phyloP scores from a whole-genome alignment of 2,329 filamentous ascomycete genomes.

The Phyllosticta citrichinensis region DNA sequence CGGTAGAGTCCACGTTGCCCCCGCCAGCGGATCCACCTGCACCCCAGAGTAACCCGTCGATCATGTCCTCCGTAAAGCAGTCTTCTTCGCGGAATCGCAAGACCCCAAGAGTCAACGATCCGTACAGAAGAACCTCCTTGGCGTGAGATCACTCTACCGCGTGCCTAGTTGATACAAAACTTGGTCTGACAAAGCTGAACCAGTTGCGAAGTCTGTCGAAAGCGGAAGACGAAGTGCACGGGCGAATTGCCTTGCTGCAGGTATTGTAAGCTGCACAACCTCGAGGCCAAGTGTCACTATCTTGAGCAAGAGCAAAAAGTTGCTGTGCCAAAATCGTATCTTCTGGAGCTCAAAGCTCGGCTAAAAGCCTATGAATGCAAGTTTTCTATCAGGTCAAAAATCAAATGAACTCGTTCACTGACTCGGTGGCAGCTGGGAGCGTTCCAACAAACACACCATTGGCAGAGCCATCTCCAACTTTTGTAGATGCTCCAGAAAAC shows the following conservation, averaged over 20 bases:
- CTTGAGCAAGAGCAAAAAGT: slow-evolving; percentile 14
- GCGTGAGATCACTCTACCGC: background rate
- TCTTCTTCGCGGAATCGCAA: background rate
- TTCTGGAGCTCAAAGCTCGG: slow-evolving; percentile 14
- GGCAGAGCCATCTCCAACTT: background rate
- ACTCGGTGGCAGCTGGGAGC: background rate
- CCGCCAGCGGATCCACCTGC: slow-evolving; percentile 1
- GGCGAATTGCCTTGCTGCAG: slow-evolving; percentile 14
- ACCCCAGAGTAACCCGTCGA: background rate
- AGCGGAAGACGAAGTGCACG: slow-evolving; percentile 16
- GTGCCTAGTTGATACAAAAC: background rate
- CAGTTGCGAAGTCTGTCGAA: slow-evolving; percentile 17
- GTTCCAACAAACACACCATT: background rate
- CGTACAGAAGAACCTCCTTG: slow-evolving; percentile 7
- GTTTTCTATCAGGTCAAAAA: background rate
- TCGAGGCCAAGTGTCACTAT: slow-evolving; percentile 13
- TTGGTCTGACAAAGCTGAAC: background rate
- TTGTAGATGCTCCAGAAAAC: background rate
- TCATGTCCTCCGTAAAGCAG: slow-evolving; percentile 7
- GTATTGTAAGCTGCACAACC: slow-evolving; percentile 10
- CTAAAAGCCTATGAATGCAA: slow-evolving; percentile 13
- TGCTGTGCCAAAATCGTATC: slow-evolving; percentile 15
- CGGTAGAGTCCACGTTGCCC: background rate
- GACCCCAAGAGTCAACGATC: slow-evolving; percentile 18
- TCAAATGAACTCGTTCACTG: background rate